Base-by-base conservation (phyloP, 2,329 filamentous ascomycete species). In the Clonostachys chloroleuca region DNA sequence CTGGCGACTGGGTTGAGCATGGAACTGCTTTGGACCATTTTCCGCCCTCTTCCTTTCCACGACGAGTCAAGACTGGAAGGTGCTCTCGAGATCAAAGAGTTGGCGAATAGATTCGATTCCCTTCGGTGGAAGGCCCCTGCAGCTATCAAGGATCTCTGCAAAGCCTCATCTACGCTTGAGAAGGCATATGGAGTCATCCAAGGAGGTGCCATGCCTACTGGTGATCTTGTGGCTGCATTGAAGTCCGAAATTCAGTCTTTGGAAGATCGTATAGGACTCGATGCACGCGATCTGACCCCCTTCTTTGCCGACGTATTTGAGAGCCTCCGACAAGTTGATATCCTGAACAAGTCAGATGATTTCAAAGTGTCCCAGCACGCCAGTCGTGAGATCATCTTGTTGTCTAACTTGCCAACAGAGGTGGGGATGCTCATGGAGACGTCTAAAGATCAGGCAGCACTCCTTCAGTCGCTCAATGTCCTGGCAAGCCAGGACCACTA, bases 1-100 rank as follows among this genome's bases (percentile, higher is more conserved):
- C 69, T 95, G 13, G 83, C 74, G 0, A 91, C 86, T 3, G 91
- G 90, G 1, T 70, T 91, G 12, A 85, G 82, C 54, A 94, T 95
- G 87, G 87, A 94, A 59, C 63, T 70, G 9, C 74, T 95, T 6
- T 95, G 92, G 92, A 78, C 80, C 40, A 59, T 72, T 2, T 80
- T 95, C 58, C 80, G 87, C 46, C 89, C 91, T 1, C 63, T 70
- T 12, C 75, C 81, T 5, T 71, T 84, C 18, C 65, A 73, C 2
- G 72, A 73, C 16, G 61, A 67, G 20, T 56, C 59, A 5, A 67
- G 72, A 0, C 64, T 83, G 40, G 62, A 71, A 30, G 73, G 71
- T 35, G 67, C 77, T 7, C 51, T 70, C 12, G 68, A 75, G 36
- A 68, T 87, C 55, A 76, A 83, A 52, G 66, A 67, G 12, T 68